A percentile compares a stretch with the other conserved stretches of the same genome.
Conservation (phyloP, 2,329 filamentous ascomycete genomes). For the Cladosporium oxysporum region DNA sequence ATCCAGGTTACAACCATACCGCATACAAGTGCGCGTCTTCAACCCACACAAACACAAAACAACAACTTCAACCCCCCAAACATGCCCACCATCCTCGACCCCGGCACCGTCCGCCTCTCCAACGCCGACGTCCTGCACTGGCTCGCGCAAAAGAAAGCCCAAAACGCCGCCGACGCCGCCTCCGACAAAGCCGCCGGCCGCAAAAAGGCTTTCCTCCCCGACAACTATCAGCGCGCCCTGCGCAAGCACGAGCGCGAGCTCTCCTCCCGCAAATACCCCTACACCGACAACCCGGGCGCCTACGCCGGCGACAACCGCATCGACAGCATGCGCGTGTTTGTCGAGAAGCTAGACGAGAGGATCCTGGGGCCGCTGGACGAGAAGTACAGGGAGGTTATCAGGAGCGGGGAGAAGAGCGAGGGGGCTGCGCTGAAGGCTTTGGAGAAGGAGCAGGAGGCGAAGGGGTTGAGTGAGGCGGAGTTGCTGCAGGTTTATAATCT, state of each 20-base stretch:
- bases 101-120: constrained; percentile 38
- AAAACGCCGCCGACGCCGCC: constrained; percentile 36
- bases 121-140: constrained; percentile 40
- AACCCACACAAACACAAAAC: no score
- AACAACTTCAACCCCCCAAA: not conserved
- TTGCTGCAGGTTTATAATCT: constrained; percentile 38
- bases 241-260: constrained; percentile 37
- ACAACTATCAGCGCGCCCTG: constrained; percentile 35
- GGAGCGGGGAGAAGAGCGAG: constrained; percentile 26
- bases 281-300: constrained; percentile 31
- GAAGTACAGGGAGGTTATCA: constrained; percentile 29
- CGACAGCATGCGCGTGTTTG: constrained; percentile 25
- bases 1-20: not conserved
- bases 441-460: constrained; percentile 34
- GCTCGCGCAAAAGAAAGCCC: constrained; percentile 34
- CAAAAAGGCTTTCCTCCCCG: constrained; percentile 29
- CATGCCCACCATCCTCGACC: constrained; percentile 39
- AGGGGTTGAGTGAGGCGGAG: constrained; percentile 39
- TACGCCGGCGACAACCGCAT: constrained; percentile 29
- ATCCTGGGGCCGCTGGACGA: constrained; percentile 32
- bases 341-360: constrained; percentile 29
- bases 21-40: not conserved
- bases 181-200: constrained; percentile 29
- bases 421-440: constrained; percentile 32
- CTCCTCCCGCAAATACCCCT: constrained; percentile 32